Conservation (phyloP, 139 green algal species). For the Microglena sp. region DNA sequence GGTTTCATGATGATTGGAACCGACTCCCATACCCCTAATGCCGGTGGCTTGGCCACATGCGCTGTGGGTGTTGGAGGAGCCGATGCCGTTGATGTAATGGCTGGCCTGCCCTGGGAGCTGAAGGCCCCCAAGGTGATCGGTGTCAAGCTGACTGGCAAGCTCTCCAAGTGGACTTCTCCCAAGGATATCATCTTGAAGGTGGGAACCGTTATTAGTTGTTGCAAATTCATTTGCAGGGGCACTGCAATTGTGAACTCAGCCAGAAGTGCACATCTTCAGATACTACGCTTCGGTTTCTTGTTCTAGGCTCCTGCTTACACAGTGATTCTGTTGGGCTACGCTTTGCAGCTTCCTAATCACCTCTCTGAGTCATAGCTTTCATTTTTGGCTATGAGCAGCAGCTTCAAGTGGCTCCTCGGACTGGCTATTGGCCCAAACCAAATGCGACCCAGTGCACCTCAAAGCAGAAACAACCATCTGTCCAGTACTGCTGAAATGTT, state of each 20-base stretch:
- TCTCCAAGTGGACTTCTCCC: conserved; percentile 79
- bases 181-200: conserved; percentile 95
- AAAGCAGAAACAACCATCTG: too few species aligned
- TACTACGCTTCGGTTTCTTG: too few species aligned
- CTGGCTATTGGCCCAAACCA: too few species aligned
- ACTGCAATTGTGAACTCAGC: too few species aligned
- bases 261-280: too few species aligned
- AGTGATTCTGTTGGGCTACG: too few species aligned
- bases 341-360: too few species aligned
- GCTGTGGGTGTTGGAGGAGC: conserved; percentile 85
- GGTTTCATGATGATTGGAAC: conserved; percentile 93
- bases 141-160: conserved; percentile 81
- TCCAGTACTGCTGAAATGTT: too few species aligned
- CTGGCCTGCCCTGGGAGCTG: conserved; percentile 92
- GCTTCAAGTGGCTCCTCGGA: too few species aligned
- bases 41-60: conserved; percentile 78
- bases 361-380: too few species aligned
- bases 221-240: not conserved
- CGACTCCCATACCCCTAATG: conserved; percentile 92
- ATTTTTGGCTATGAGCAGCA: too few species aligned
- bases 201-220: not conserved
- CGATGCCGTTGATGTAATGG: conserved; percentile 95
- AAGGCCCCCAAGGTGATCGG: conserved; percentile 89
- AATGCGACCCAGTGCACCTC: too few species aligned
- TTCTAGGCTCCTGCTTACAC: not conserved